Evolutionary conservation across 805 yeast species (phyloP).

Genomic region (Candida pini): DNA sequence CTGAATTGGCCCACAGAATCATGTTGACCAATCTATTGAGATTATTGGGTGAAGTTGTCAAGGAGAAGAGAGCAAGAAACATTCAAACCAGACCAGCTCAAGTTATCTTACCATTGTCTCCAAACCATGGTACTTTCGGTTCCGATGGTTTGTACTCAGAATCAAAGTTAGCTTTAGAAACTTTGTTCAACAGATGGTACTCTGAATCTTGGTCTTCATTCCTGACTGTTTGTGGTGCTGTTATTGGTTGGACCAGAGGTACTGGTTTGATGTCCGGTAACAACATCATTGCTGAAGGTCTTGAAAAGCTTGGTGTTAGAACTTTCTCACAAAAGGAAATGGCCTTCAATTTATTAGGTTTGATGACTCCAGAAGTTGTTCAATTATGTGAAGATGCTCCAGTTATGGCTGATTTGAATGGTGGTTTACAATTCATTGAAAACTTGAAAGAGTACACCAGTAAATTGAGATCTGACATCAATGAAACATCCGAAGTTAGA

Average conservation of each 20-base stretch:
- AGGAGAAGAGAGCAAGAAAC: constrained; percentile 68
- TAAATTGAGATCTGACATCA: constrained; percentile 67
- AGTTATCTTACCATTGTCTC: constrained; percentile 92
- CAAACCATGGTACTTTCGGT: constrained; percentile 99
- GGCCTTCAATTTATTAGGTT: constrained; percentile 97
- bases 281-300: constrained; percentile 96
- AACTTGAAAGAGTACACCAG: constrained; percentile 85
- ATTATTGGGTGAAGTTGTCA: constrained; percentile 84
- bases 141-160: constrained; percentile 98
- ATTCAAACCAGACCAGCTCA: constrained; percentile 97
- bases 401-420: constrained; percentile 96
- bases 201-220: constrained; percentile 95
- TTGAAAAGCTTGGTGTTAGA: constrained; percentile 92
- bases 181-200: constrained; percentile 97
- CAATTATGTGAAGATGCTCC: constrained; percentile 89
- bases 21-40: constrained; percentile 95
- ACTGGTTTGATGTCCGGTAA: constrained; percentile 98
- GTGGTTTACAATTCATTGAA: constrained; percentile 93
- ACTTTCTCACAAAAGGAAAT: constrained; percentile 98
- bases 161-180: constrained; percentile 91
- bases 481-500: constrained; percentile 85
- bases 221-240: constrained; percentile 95
- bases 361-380: constrained; percentile 80
- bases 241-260: constrained; percentile 99
- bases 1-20: constrained; percentile 97